These are phyloP conservation scores for Chiua virens DNA, from an alignment of 768 basidiomycete genomes.

Conservation along the genomic window DNA sequence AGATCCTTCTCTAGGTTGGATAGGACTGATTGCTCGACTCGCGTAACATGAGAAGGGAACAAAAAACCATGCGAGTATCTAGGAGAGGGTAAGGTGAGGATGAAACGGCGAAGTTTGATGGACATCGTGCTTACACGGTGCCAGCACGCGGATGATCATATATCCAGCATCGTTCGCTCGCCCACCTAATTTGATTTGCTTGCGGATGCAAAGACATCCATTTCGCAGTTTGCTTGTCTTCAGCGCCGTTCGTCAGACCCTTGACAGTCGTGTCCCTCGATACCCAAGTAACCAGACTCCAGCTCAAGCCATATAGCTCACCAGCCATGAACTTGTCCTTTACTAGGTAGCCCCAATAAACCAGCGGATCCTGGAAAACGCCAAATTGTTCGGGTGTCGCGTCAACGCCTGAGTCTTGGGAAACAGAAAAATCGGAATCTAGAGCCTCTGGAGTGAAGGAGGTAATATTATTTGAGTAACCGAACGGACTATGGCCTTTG, in stretches of 20 bases:
- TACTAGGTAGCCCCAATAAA: constrained; percentile 90
- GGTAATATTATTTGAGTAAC: constrained; percentile 9
- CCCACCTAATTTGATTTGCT: constrained; percentile 80
- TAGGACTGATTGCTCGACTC: constrained; percentile 59
- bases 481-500: constrained; percentile 31
- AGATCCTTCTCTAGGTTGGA: constrained; percentile 49
- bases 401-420: background rate
- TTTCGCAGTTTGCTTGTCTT: constrained; percentile 90
- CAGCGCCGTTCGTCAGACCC: constrained; percentile 70
- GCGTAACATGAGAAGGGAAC: constrained; percentile 83
- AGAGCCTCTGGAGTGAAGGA: constrained; percentile 1
- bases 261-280: constrained; percentile 72
- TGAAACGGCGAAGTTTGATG: background rate
- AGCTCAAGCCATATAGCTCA: constrained; percentile 88
- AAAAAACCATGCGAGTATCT: constrained; percentile 95
- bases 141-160: constrained; percentile 96
- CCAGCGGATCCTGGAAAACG: constrained; percentile 56
- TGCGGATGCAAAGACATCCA: constrained; percentile 91
- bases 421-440: background rate
- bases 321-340: constrained; percentile 95
- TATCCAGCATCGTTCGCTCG: constrained; percentile 93
- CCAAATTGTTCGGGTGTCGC: constrained; percentile 7
- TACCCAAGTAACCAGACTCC: constrained; percentile 85
- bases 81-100: constrained; percentile 1
- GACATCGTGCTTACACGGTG: constrained; percentile 68